Percentiles rank a stretch among this genome's conserved stretches.
Evolutionary conservation across 495 filamentous ascomycete genomes (phyloP).

Genomic region (Penicillium malachiteum): DNA sequence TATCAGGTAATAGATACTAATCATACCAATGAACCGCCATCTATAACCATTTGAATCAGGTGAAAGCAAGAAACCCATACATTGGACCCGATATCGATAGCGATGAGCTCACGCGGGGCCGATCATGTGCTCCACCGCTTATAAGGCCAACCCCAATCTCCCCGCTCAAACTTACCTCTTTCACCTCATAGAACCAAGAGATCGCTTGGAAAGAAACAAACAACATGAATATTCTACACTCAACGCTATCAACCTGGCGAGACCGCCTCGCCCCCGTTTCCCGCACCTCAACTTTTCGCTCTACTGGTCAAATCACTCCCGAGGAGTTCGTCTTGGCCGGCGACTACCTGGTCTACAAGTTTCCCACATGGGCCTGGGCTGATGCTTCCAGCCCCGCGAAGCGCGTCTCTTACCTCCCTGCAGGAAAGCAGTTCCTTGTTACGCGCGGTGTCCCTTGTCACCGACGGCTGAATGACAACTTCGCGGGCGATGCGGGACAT

Average conservation of each 20-base stretch:
- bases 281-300: constrained; percentile 89
- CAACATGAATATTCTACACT: constrained; percentile 67
- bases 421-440: constrained; percentile 92
- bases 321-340: constrained; percentile 96
- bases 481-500: constrained; percentile 79
- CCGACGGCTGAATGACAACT: constrained; percentile 86
- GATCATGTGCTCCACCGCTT: constrained; percentile 38
- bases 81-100: not conserved
- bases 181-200: constrained; percentile 6
- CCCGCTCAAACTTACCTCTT: constrained; percentile 11
- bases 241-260: constrained; percentile 77
- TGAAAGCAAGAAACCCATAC: not conserved
- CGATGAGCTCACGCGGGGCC: constrained; percentile 28
- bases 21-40: not conserved
- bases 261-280: constrained; percentile 86
- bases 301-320: constrained; percentile 91
- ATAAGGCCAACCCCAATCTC: constrained; percentile 13
- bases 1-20: too few species aligned
- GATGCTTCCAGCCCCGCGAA: constrained; percentile 76
- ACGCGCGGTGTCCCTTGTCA: constrained; percentile 93
- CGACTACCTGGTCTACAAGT: constrained; percentile 98
- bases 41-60: constrained; percentile 3
- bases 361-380: constrained; percentile 98
- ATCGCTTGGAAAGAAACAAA: constrained; percentile 3
- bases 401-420: constrained; percentile 77